These are phyloP conservation scores for Xylaria sp. DNA, from an alignment of 2,329 filamentous ascomycete genomes.

Conservation along the genomic window DNA sequence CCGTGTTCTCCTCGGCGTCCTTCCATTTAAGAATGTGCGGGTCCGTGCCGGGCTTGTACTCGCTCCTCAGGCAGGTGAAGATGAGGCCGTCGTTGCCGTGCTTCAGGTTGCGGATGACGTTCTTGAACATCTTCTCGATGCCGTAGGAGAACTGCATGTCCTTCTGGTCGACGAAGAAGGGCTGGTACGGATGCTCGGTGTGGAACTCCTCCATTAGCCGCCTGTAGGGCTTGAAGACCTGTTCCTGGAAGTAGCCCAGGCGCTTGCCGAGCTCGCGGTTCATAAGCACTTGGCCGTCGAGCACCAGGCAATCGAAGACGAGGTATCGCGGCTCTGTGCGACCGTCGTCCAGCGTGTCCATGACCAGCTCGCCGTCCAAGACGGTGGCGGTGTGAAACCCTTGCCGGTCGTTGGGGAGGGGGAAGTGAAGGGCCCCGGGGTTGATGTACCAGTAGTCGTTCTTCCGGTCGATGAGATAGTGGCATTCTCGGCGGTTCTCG, in stretches of 20 bases:
- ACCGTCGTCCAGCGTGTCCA: constrained; percentile 79
- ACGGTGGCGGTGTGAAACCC: constrained; percentile 83
- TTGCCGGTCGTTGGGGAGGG: constrained; percentile 71
- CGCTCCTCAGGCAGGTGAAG: constrained; percentile 91
- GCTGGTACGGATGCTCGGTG: constrained; percentile 74
- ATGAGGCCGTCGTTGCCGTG: constrained; percentile 98
- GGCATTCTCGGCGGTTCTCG: constrained; percentile 70
- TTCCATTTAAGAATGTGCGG: constrained; percentile 98
- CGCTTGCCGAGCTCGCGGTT: constrained; percentile 87
- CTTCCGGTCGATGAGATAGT: constrained; percentile 96
- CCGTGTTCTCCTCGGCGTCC: constrained; percentile 91
- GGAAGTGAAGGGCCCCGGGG: constrained; percentile 79
- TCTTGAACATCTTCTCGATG: constrained; percentile 90
- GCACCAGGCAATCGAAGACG: constrained; percentile 90
- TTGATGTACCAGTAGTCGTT: constrained; percentile 95
- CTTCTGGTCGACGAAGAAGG: constrained; percentile 89
- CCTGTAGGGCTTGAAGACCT: constrained; percentile 78
- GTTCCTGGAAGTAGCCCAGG: constrained; percentile 84
- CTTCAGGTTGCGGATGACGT: constrained; percentile 82
- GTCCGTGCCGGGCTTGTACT: constrained; percentile 92
- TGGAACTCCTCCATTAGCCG: constrained; percentile 73
- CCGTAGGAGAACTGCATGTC: constrained; percentile 89
- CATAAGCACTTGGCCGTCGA: constrained; percentile 81
- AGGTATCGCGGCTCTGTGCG: constrained; percentile 80
- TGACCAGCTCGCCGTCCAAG: constrained; percentile 92